These are phyloP conservation scores for Yamagishiella unicocca DNA, from an alignment of 139 green algal species.

Conservation along the genomic window DNA sequence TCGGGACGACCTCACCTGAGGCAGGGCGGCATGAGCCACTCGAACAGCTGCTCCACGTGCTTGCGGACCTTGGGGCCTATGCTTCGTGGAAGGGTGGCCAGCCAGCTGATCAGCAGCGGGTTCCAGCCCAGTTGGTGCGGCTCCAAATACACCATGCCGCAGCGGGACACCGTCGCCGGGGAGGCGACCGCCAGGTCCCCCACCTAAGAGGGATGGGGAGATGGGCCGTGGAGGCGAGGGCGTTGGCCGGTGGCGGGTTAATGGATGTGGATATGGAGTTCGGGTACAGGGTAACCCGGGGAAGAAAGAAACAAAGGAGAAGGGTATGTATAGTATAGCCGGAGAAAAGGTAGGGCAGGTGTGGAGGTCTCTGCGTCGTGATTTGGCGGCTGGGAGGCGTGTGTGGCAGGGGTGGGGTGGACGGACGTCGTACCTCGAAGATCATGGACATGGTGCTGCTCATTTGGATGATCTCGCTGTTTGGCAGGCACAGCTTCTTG, in stretches of 20 bases:
- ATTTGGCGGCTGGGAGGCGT: too few relatives aligned
- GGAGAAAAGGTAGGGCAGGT: background rate
- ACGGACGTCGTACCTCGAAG: slow-evolving; percentile 82
- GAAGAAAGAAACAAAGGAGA: background rate
- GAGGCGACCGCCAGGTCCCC: slow-evolving; percentile 83
- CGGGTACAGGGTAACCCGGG: background rate
- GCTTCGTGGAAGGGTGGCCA: slow-evolving; percentile 57
- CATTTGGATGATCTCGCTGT: slow-evolving; percentile 91
- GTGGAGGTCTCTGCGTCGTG: too few relatives aligned
- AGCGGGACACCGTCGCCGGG: slow-evolving; percentile 85
- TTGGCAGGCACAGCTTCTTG: slow-evolving; percentile 89
- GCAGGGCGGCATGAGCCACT: slow-evolving; percentile 74
- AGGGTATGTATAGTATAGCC: background rate
- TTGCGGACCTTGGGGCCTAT: slow-evolving; percentile 47
- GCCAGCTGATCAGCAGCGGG: slow-evolving; percentile 75
- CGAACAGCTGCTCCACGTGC: slow-evolving; percentile 72
- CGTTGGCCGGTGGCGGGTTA: background rate
- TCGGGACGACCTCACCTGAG: slow-evolving; percentile 52
- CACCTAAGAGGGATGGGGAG: slow-evolving; percentile 58
- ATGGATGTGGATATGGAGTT: background rate
- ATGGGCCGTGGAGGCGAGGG: background rate
- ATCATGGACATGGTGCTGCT: slow-evolving; percentile 87
- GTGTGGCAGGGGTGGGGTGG: too few relatives aligned
- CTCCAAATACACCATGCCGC: slow-evolving; percentile 90
- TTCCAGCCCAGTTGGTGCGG: slow-evolving; percentile 81